Base-by-base conservation (phyloP, 2,329 filamentous ascomycete genomes). In the Pseudogymnoascus sp. region DNA sequence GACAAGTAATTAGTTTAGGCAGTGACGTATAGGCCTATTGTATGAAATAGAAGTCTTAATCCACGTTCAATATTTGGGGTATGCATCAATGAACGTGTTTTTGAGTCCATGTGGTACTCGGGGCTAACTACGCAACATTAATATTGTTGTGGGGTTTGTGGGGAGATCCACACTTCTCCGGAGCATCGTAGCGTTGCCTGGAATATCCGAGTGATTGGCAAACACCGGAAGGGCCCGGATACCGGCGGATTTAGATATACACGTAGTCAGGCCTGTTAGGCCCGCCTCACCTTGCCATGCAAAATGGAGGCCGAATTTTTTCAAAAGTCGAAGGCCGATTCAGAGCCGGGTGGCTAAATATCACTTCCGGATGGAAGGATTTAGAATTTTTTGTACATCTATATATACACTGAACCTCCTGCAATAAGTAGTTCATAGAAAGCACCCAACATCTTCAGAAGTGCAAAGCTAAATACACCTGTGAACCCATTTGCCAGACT, bases 361-460 rank as follows among this genome's bases (percentile, higher is more conserved):
- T 47, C 6, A 62, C 5, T 56, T 59, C 61, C 50, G 62, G 62
- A 63, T 63, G 50, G 35, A 29, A 61, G 14, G 53, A 44, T 13
- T 42, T 61, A 61, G n/a, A 61, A 61, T 61, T 16, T 53, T 63
- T 29, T 61, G 47, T 44, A 40, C 21, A 1, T 26, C 40, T 44
- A 26, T 47, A 47, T 47, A 47, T 26, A 24, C 5, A 47, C 2
- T 8, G 19, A 26, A 26, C 13, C 42, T 24, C 42, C 42, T 21
- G 13, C 6, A 26, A 47, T 47, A 1, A 16, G 38, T 26, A 24
- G 42, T 19, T 26, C 5, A 47, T 8, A 47, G 13, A 47, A 47
- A 47, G 2, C 19, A 47, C 42, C 6, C 11, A 5, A 26, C 13
- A 44, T 44, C 11, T n/a, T 26, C 19, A 26, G 21, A 47, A 47